Conservation (phyloP, 1,284 basidiomycete species). For the Exobasidium rhododendri region DNA sequence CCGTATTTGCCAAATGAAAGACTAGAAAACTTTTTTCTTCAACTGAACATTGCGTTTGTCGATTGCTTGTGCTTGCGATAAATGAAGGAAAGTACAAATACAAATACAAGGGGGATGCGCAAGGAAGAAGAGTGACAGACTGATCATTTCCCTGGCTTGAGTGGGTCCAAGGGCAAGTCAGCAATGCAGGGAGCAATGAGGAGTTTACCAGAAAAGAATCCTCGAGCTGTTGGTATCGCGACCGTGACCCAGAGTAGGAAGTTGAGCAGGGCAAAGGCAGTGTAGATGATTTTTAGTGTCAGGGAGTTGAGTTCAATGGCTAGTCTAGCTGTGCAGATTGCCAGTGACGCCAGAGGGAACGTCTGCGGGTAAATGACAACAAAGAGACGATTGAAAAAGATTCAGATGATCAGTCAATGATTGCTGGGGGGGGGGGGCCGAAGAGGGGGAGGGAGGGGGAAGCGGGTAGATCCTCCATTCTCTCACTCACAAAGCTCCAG, state of each 20-base stretch:
- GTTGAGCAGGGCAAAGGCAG: constrained; percentile 29
- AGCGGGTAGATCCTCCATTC: not conserved
- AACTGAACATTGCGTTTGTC: no score
- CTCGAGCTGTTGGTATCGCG: constrained; percentile 35
- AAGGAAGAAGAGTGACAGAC: not conserved
- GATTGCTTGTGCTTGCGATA: no score
- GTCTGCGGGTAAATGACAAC: constrained; percentile 12
- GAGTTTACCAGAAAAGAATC: constrained; percentile 34
- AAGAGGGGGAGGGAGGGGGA: not conserved
- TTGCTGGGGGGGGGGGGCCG: not conserved
- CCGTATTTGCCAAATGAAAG: no score
- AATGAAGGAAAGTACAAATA: no score
- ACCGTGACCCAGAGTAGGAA: constrained; percentile 32
- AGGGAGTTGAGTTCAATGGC: constrained; percentile 37
- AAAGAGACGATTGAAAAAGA: not conserved
- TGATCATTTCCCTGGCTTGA: constrained; percentile 7
- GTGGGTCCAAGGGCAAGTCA: constrained; percentile 31
- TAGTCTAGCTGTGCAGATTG: constrained; percentile 31
- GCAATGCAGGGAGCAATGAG: constrained; percentile 45
- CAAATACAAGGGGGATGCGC: no score
- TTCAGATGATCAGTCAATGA: constrained; percentile 36
- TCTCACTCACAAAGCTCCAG: not conserved
- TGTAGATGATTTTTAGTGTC: constrained; percentile 37
- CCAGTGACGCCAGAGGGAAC: constrained; percentile 35
- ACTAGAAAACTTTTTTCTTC: no score